Percentiles rank a stretch among this genome's conserved stretches.
phyloP scores from a whole-genome alignment of 768 basidiomycete genomes.

The Vararia minispora region DNA sequence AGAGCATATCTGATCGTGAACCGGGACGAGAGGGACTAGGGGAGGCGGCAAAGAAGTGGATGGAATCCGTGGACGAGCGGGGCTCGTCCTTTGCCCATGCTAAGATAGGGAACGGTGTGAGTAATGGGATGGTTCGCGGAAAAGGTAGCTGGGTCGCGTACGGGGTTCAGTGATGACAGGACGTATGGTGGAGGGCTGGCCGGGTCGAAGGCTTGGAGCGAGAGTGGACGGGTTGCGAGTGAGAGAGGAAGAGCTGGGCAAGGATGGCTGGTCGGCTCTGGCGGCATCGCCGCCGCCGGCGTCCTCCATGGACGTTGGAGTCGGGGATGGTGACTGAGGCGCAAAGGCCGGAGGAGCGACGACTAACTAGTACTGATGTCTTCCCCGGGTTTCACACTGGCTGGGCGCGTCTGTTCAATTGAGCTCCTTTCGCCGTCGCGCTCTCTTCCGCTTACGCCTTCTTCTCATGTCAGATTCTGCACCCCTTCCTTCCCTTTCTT shows the following conservation, averaged over 20 bases:
- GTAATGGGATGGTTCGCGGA: not conserved
- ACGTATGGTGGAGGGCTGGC: slow-evolving; percentile 36
- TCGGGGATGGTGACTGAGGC: too few species aligned
- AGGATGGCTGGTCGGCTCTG: slow-evolving; percentile 14
- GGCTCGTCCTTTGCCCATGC: slow-evolving; percentile 84
- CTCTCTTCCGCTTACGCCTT: not conserved
- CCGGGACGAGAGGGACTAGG: slow-evolving; percentile 20
- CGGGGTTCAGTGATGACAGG: slow-evolving; percentile 62
- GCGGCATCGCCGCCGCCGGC: too few species aligned
- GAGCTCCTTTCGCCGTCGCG: not conserved
- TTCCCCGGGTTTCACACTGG: too few species aligned
- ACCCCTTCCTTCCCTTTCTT: slow-evolving; percentile 59
- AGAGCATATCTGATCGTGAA: slow-evolving; percentile 39
- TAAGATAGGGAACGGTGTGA: slow-evolving; percentile 20
- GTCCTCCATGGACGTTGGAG: too few species aligned
- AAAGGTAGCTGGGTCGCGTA: slow-evolving; percentile 24
- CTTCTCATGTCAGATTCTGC: slow-evolving; percentile 44
- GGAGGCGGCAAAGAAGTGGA: slow-evolving; percentile 25
- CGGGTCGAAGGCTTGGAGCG: slow-evolving; percentile 11
- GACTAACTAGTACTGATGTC: too few species aligned
- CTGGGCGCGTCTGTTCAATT: too few species aligned
- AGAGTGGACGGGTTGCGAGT: slow-evolving; percentile 19
- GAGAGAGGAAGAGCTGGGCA: slow-evolving; percentile 20
- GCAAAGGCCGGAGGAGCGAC: too few species aligned
- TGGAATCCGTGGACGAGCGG: slow-evolving; percentile 48